Conservation (phyloP, 495 filamentous ascomycete genomes). For the Aspergillus baeticus region DNA sequence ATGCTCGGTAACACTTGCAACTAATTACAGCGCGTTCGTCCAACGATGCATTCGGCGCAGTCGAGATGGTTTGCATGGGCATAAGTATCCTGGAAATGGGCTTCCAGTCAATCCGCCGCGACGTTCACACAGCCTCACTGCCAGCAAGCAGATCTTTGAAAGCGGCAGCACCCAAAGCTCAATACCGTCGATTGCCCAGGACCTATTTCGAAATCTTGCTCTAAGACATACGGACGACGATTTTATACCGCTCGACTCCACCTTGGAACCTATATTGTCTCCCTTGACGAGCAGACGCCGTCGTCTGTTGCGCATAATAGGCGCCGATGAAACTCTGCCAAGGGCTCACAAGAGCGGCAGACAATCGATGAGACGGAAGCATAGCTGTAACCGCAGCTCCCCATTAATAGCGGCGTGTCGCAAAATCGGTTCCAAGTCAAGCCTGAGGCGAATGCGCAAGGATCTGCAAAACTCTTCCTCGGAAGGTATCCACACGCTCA, state of each 20-base stretch:
- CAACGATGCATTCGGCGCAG: conserved; percentile 11
- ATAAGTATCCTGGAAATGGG: conserved; percentile 26
- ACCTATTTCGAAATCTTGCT: conserved; percentile 11
- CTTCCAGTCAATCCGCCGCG: conserved; percentile 26
- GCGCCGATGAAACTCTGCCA: conserved; percentile 6
- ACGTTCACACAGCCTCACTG: conserved; percentile 26
- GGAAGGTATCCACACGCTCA: background rate
- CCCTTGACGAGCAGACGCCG: conserved; percentile 8
- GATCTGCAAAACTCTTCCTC: background rate
- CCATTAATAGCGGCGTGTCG: conserved; percentile 1
- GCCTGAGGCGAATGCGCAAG: background rate
- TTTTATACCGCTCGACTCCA: conserved; percentile 24
- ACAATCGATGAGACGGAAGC: background rate
- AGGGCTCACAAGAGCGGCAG: conserved; percentile 7
- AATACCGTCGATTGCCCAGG: conserved; percentile 16
- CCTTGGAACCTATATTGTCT: conserved; percentile 20
- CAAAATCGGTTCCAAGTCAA: background rate
- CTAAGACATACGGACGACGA: conserved; percentile 13
- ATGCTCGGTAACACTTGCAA: conserved; percentile 31
- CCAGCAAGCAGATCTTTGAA: conserved; percentile 22
- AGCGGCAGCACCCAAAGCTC: conserved; percentile 8
- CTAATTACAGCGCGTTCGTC: conserved; percentile 28
- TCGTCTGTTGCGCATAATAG: conserved; percentile 5
- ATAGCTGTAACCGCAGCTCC: background rate
- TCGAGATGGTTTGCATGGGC: background rate